Conservation (phyloP, 2,329 filamentous ascomycete species). For the Penicillium verrucosum region DNA sequence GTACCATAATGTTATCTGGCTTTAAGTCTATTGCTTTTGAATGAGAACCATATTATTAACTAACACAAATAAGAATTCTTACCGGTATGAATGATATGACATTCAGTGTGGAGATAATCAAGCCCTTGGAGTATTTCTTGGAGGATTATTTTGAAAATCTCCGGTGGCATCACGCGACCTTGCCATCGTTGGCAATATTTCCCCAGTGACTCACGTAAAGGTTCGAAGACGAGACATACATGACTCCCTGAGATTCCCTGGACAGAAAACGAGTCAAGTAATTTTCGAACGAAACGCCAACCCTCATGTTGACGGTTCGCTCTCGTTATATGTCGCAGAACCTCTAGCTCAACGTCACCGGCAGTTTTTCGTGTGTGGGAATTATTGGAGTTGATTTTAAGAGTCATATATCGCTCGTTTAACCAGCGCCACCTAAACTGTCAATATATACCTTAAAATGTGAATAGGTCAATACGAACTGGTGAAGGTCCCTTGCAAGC, state of each 20-base stretch:
- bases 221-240: conserved; percentile 29
- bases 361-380: conserved; percentile 6
- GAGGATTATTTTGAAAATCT: conserved; percentile 34
- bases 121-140: conserved; percentile 40
- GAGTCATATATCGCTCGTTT: conserved; percentile 30
- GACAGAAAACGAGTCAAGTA: conserved; percentile 33
- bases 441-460: not conserved
- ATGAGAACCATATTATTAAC: conserved; percentile 3
- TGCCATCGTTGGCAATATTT: conserved; percentile 26
- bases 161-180: conserved; percentile 26
- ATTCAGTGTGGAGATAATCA: conserved; percentile 45
- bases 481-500: conserved; percentile 26
- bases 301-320: conserved; percentile 32
- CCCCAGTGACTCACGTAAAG: conserved; percentile 33
- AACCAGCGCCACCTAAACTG: conserved; percentile 26
- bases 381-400: conserved; percentile 32
- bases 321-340: conserved; percentile 24
- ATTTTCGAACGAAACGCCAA: conserved; percentile 29
- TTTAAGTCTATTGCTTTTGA: conserved; percentile 36
- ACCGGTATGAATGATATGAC: conserved; percentile 45
- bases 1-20: conserved; percentile 43
- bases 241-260: conserved; percentile 16
- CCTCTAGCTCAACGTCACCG: conserved; percentile 26
- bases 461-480: conserved; percentile 16
- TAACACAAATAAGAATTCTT: conserved; percentile 6